Base-by-base conservation (phyloP, 2,329 filamentous ascomycete species). In the Phialophora macrospora region DNA sequence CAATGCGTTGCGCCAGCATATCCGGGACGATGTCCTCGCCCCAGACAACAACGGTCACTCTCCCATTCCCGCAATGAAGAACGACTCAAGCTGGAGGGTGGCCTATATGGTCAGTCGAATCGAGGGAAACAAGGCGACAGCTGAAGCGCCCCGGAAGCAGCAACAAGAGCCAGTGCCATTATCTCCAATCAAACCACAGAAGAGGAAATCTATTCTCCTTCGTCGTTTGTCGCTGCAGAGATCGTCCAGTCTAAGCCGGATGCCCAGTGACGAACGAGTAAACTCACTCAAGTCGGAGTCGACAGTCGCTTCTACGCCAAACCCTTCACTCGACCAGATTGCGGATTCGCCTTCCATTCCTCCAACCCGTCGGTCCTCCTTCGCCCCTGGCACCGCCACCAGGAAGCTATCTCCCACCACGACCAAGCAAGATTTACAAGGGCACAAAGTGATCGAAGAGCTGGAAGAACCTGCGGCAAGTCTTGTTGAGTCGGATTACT, bases 351-450 rank as follows among this genome's bases (percentile, higher is more conserved):
- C 63, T 28, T 55, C 65, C 4, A 65, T 66, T 44, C 69, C 69
- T 49, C 60, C 69, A n/a, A 65, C 65, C 17, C 70, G 70, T 20
- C 63, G 70, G 56, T 55, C 71, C 22, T 71, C 70, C 20, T 72
- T 70, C 60, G 64, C 66, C 1, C 71, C 71, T 51, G 71, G 71
- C 9, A 63, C 64, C 9, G 71, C 71, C 38, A 72, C 71, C 4
- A 70, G 71, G 55, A 69, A 68, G 49, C 28, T 60, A 28, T 65
- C 57, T 30, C 28, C 57, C 24, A 48, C 28, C 12, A 17, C 48
- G 14, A 1, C 20, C 2, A 58, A 64, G 11, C 55, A 58, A 58
- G 52, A 65, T 4, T 60, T 60, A 20, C 26, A 38, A 46, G 28
- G 55, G 55, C 48, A 62, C 26, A 30, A 38, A 9, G 2, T 28